phyloP scores from a whole-genome alignment of 192 early-diverging fungal genomes.

The Entomortierella chlamydospora region DNA sequence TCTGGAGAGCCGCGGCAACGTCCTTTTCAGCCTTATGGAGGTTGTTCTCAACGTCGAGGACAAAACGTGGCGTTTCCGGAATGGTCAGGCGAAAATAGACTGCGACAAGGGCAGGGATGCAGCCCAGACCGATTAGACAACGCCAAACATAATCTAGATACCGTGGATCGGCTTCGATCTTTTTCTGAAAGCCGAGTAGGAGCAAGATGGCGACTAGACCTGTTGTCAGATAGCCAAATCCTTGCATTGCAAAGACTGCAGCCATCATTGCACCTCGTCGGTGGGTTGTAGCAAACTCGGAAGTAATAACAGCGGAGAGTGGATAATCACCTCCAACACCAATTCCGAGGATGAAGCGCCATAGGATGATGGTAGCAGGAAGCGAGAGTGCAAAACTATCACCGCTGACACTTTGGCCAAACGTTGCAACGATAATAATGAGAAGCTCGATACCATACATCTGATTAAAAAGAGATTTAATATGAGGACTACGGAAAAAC shows the following conservation, averaged over 20 bases:
- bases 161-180: slow-evolving; percentile 66
- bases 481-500: no score
- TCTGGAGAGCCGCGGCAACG: slow-evolving; percentile 33
- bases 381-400: slow-evolving; percentile 74
- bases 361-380: slow-evolving; percentile 75
- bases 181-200: slow-evolving; percentile 69
- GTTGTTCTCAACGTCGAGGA: slow-evolving; percentile 57
- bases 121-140: slow-evolving; percentile 79
- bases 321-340: slow-evolving; percentile 90
- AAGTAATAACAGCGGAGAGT: slow-evolving; percentile 82
- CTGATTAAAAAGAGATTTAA: slow-evolving; percentile 17
- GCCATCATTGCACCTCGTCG: slow-evolving; percentile 87
- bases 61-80: slow-evolving; percentile 90
- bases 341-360: slow-evolving; percentile 92
- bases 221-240: slow-evolving; percentile 82
- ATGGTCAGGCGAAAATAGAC: slow-evolving; percentile 90
- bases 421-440: slow-evolving; percentile 90
- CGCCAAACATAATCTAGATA: slow-evolving; percentile 91
- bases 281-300: slow-evolving; percentile 83
- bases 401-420: slow-evolving; percentile 83
- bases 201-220: slow-evolving; percentile 75
- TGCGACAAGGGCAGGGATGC: slow-evolving; percentile 81
- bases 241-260: slow-evolving; percentile 89
- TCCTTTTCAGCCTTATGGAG: slow-evolving; percentile 41
- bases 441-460: slow-evolving; percentile 93